Evolutionary conservation across 176 grass and related monocot species (phyloP), one percentile per base, ranked within the genome.

Genomic region (Aegilops tauschii): DNA sequence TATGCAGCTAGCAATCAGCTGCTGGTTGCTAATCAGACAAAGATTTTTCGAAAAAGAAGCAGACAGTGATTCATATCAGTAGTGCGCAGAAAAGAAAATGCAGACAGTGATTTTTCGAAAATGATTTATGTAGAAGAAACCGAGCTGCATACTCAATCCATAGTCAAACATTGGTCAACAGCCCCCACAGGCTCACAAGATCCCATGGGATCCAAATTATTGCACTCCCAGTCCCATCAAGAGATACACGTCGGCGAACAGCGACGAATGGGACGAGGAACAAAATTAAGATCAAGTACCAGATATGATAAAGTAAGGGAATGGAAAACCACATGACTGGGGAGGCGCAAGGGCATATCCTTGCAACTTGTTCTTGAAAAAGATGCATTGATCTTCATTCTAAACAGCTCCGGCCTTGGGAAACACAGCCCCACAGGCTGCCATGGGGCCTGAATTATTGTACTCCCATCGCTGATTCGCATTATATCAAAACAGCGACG

Each of bases 401-500:
- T 23, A 77, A 65, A 78, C n/a, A 77, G 10, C 78, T 77, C 77
- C 50, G 70, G 61, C 61, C 17, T 80, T 65, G 54, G 90, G 86
- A 71, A 90, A 86, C 35, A 86, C 54, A 18, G 27, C 65, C 75
- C 64, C 56, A 83, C 73, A 83, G 31, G 17, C 34, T 56, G 73
- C 73, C 63, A 64, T 86, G 86, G 78, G 82, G 31, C 85, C 78
- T 36, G 86, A 68, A 85, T 88, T 88, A 85, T 85, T 91, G 90
- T 85, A 85, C 85, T 76, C 45, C 67, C 66, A 67, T 73, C 27
- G 84, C 89, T 85, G 77, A 76, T 70, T 45, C 64, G 64, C 63
- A 72, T 82, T 59, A 71, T 59, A 71, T 45, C 8, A 58, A 58
- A 81, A 73, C 78, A 88, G 54, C 27, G 31, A 25, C 42, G 42